phyloP scores from a whole-genome alignment of 805 yeast species.

The Monosporozyma siamensis region DNA sequence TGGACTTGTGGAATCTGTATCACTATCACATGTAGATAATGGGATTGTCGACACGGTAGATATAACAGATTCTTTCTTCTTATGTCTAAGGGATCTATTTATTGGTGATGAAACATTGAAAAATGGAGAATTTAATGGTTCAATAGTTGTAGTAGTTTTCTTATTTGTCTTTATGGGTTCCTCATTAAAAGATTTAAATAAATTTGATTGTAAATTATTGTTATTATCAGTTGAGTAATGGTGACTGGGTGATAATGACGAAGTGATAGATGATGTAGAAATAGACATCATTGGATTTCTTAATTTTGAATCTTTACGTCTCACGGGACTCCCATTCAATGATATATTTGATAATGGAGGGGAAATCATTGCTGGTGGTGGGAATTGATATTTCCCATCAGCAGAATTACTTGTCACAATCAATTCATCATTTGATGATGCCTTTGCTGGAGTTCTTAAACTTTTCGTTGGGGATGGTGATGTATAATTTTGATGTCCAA shows the following conservation, averaged over 20 bases:
- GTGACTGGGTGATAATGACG: constrained; percentile 10
- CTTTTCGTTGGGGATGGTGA: background rate
- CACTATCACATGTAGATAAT: constrained; percentile 18
- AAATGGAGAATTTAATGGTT: constrained; percentile 6
- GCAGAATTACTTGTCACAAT: constrained; percentile 27
- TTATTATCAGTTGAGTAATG: constrained; percentile 5
- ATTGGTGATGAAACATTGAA: constrained; percentile 6
- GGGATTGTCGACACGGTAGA: constrained; percentile 30
- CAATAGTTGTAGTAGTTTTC: background rate
- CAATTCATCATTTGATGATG: constrained; percentile 9
- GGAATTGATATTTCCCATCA: constrained; percentile 28
- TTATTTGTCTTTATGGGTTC: background rate
- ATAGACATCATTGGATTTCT: constrained; percentile 1
- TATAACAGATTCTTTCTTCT: constrained; percentile 19
- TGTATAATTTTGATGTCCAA: background rate
- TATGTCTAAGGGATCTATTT: constrained; percentile 9
- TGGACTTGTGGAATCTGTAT: constrained; percentile 7
- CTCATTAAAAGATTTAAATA: background rate
- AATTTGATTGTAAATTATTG: background rate
- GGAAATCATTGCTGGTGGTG: constrained; percentile 22
- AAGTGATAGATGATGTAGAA: background rate
- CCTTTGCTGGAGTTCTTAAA: constrained; percentile 8
- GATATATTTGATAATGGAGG: constrained; percentile 20
- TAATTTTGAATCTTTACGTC: background rate
- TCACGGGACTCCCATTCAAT: constrained; percentile 20